Base-by-base conservation (phyloP, 805 yeast species). In the Yarrowia divulgata region DNA sequence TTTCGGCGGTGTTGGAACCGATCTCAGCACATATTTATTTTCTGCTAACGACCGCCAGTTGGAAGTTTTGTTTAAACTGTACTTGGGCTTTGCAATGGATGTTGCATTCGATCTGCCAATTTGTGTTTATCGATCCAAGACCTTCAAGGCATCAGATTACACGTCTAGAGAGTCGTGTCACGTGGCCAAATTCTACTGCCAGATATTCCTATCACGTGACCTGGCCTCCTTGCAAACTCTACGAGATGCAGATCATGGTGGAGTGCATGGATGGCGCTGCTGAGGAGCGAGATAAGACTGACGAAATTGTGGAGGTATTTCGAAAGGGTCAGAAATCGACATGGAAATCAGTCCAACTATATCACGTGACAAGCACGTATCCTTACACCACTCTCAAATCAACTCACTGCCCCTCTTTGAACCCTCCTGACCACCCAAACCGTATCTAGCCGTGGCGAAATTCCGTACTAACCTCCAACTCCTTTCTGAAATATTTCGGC, bases 181-280 rank as follows among this genome's bases (percentile, higher is more conserved):
- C 29, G 29, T 23, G 29, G 4, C 29, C 29, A 23, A 23, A 23
- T 23, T 23, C 29, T 23, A 23, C 29, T 2, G 2, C 29, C 29
- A 23, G 29, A 23, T 2, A 23, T 4, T 23, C 29, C 3, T 23
- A 23, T 23, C 29, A 23, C 29, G 29, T 23, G 29, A 23, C 29
- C 2, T 23, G 29, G 29, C 4, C 29, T 23, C 29, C 29, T 23
- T 23, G 29, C 29, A 29, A 48, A 48, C 52, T 16, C 52, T 48
- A 48, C 29, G 18, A 45, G 7, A 23, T 4, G 19, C 7, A 7
- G 14, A 46, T 23, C 32, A 6, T 5, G 52, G 52, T 48, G 35
- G 50, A 19, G 52, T 48, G 52, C 52, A 48, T 29, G 52, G 35
- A 5, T 14, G 29, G n/a, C 29, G 52, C 52, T 48, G 52, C 52